A percentile compares a stretch with the other conserved stretches of the same genome.
Evolutionary conservation across 2,329 filamentous ascomycete genomes (phyloP).

Genomic region (Cercospora sp.): DNA sequence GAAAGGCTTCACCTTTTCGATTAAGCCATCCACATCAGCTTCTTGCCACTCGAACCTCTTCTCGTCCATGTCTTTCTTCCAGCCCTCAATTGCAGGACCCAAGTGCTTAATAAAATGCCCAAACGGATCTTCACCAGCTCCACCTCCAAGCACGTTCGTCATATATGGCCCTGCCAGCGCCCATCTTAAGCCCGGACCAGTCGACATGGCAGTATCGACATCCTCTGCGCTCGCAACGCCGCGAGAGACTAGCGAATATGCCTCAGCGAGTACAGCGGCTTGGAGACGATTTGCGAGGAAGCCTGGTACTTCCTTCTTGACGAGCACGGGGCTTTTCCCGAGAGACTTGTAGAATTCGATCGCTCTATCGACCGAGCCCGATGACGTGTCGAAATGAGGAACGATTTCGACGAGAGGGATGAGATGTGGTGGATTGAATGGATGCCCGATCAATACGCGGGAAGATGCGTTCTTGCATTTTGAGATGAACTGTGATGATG

Average conservation of each 20-base stretch:
- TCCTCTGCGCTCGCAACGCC: slow-evolving; percentile 38
- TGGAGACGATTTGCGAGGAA: slow-evolving; percentile 52
- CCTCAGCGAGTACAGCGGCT: slow-evolving; percentile 42
- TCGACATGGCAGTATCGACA: slow-evolving; percentile 30
- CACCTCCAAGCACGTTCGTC: slow-evolving; percentile 23
- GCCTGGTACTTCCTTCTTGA: slow-evolving; percentile 46
- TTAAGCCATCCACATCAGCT: slow-evolving; percentile 8
- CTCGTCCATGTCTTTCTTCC: slow-evolving; percentile 25
- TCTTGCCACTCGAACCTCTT: slow-evolving; percentile 17
- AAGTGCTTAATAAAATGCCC: slow-evolving; percentile 22
- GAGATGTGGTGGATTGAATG: slow-evolving; percentile 53
- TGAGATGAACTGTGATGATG: slow-evolving; percentile 16
- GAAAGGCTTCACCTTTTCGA: slow-evolving; percentile 16
- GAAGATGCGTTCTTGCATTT: slow-evolving; percentile 33
- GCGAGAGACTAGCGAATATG: slow-evolving; percentile 39
- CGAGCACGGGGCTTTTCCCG: slow-evolving; percentile 45
- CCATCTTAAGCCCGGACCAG: slow-evolving; percentile 26
- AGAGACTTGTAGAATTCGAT: slow-evolving; percentile 44
- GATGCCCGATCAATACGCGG: slow-evolving; percentile 49
- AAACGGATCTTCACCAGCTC: slow-evolving; percentile 15
- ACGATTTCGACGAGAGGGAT: slow-evolving; percentile 53
- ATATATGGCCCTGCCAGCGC: slow-evolving; percentile 35
- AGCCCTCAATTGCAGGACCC: slow-evolving; percentile 19
- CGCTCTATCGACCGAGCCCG: slow-evolving; percentile 30
- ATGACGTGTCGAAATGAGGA: slow-evolving; percentile 38